Conservation (phyloP, 2,329 filamentous ascomycete genomes). For the Coleophoma eucalyptorum region DNA sequence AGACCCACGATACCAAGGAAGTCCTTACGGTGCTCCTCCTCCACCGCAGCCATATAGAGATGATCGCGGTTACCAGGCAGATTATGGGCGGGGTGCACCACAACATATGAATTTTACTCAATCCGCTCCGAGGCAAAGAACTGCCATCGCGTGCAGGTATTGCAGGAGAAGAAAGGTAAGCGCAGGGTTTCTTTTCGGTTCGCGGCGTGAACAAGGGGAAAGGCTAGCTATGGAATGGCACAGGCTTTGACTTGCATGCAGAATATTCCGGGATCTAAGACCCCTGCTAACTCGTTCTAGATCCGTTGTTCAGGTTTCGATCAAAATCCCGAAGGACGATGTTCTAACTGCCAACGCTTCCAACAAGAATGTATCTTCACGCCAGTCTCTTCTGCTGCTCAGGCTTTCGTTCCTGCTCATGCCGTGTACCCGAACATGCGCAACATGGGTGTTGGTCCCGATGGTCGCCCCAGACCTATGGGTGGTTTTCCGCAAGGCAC, state of each 20-base stretch:
- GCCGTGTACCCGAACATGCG: constrained; percentile 57
- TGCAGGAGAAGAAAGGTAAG: constrained; percentile 55
- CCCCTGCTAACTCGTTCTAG: constrained; percentile 34
- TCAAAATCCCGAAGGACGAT: constrained; percentile 66
- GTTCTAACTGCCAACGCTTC: constrained; percentile 69
- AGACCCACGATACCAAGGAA: constrained; percentile 20
- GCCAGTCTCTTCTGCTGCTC: constrained; percentile 68
- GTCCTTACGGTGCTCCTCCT: constrained; percentile 19
- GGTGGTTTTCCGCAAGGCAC: constrained; percentile 20
- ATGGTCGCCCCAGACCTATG: constrained; percentile 26
- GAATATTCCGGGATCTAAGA: not conserved
- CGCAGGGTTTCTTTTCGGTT: not conserved
- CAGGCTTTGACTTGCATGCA: not conserved
- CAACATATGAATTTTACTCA: constrained; percentile 31
- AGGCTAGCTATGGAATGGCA: too few species aligned
- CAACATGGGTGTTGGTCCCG: constrained; percentile 30
- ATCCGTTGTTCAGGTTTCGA: constrained; percentile 76
- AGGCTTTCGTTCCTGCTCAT: constrained; percentile 71
- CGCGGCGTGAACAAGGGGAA: too few species aligned
- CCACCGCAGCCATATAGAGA: constrained; percentile 19
- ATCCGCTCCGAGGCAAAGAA: constrained; percentile 54
- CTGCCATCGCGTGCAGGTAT: constrained; percentile 57
- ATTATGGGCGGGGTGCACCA: constrained; percentile 19
- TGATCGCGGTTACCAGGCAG: constrained; percentile 18
- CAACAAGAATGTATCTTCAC: constrained; percentile 77